Percentiles rank a stretch among this genome's conserved stretches.
Evolutionary conservation across 495 filamentous ascomycete species (phyloP).

Genomic region (Amphirosellinia nigrospora): DNA sequence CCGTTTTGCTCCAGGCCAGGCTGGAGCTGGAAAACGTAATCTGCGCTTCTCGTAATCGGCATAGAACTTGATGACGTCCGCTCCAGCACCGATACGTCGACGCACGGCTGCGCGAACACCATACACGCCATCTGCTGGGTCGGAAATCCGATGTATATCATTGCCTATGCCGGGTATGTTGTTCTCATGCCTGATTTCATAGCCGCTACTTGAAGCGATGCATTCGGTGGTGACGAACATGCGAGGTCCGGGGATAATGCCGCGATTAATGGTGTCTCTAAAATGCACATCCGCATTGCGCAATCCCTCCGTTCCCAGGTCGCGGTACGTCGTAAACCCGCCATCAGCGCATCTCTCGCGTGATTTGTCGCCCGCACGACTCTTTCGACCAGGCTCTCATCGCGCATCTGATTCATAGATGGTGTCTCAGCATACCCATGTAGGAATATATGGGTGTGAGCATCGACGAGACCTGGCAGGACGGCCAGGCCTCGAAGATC

Average conservation of each 20-base stretch:
- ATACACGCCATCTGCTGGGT: constrained; percentile 51
- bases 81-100: constrained; percentile 54
- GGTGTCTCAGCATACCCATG: constrained; percentile 54
- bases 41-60: constrained; percentile 57
- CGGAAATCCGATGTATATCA: constrained; percentile 46
- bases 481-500: constrained; percentile 56
- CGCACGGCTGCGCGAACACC: constrained; percentile 55
- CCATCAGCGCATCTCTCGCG: constrained; percentile 54
- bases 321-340: constrained; percentile 61
- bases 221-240: constrained; percentile 59
- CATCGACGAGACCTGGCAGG: constrained; percentile 59
- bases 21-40: constrained; percentile 50
- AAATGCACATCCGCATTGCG: constrained; percentile 51
- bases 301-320: constrained; percentile 59
- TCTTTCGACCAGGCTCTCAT: constrained; percentile 56
- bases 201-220: constrained; percentile 54
- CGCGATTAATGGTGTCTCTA: constrained; percentile 55
- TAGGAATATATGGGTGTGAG: constrained; percentile 61
- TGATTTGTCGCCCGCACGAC: constrained; percentile 58
- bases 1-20: constrained; percentile 31
- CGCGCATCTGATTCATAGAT: constrained; percentile 54
- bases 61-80: constrained; percentile 61
- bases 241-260: constrained; percentile 57
- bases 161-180: constrained; percentile 34
- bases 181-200: constrained; percentile 56